Evolutionary conservation across 164 flowering plant genomes (phyloP).

Genomic region (Santalum album): DNA sequence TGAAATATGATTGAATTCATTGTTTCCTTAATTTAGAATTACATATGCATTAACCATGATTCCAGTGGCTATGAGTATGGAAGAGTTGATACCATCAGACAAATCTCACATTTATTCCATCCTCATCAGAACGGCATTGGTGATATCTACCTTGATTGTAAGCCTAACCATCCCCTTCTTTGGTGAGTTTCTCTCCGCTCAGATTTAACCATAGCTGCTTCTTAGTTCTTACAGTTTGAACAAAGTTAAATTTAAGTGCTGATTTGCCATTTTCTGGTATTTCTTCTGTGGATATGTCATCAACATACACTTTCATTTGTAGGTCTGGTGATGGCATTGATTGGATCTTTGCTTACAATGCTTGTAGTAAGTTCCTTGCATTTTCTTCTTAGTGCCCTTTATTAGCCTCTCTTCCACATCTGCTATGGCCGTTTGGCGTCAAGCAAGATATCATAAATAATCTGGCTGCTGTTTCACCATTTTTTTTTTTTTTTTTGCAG

Average conservation of each 20-base stretch:
- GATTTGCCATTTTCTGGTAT: background rate
- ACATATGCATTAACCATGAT: conserved; percentile 5
- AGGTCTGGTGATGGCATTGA: conserved; percentile 8
- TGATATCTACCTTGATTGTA: conserved; percentile 3
- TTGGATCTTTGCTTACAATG: conserved; percentile 6
- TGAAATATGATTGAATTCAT: background rate
- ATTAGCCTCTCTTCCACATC: background rate
- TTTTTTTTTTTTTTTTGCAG: background rate
- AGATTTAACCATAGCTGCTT: background rate
- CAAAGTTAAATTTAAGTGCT: too few species aligned
- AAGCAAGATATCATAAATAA: background rate
- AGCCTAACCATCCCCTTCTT: conserved; percentile 5
- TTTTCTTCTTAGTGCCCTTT: background rate
- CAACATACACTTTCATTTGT: background rate
- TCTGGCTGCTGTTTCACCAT: background rate
- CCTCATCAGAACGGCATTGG: conserved; percentile 4
- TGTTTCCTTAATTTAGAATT: background rate
- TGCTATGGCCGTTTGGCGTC: background rate
- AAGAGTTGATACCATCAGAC: conserved; percentile 4
- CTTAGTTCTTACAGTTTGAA: too few species aligned
- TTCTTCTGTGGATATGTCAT: background rate
- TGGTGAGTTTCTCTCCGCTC: conserved; percentile 1
- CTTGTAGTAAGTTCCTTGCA: background rate
- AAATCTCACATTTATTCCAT: background rate
- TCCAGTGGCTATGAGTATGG: conserved; percentile 3